Evolutionary conservation across 495 filamentous ascomycete species (phyloP), one percentile per base, ranked within the genome.

Genomic region (Tuber indicum): DNA sequence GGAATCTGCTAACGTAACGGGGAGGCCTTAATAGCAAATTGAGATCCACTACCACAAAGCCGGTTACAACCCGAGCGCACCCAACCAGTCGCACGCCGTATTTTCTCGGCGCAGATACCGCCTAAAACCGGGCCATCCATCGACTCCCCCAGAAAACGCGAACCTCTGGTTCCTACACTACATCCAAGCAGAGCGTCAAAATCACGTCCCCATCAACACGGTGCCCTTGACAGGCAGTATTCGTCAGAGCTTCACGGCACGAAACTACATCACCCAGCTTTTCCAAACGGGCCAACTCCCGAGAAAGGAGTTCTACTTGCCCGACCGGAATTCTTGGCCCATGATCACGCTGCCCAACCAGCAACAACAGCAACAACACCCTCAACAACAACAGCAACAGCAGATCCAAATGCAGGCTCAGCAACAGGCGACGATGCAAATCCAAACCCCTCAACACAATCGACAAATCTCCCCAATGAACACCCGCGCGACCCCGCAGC

Each of bases 91-190:
- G 17, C 95, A 97, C 81, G 86, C 89, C 46, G 43, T 82, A 47
- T 78, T 74, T 72, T 87, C 86, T 71, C 90, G 95, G 79, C 90
- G 91, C 76, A 91, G 95, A 58, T 98, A 96, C 85, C 93, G 94
- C 72, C 89, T 99, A 44, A 86, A 90, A 58, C 89, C 89, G 21
- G 84, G 88, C 16, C 88, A 88, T 70, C 87, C 88, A 23, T 88
- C 88, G 75, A 85, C 87, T 21, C 89, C 91, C 23, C 87, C 88
- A 39, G 88, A 91, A 69, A 94, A 98, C 84, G 91, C 92, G 9
- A 91, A 90, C 26, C 86, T 98, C 46, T 98, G 94, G 93, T 91
- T 99, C 75, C 89, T 97, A n/a, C 96, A 99, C 85, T 99, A 98
- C 82, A 88, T 90, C 43, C 89, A 89, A 72, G 87, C 91, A 41